Evolutionary conservation across 2,329 filamentous ascomycete genomes (phyloP).

Genomic region (Fusarium floridanum): DNA sequence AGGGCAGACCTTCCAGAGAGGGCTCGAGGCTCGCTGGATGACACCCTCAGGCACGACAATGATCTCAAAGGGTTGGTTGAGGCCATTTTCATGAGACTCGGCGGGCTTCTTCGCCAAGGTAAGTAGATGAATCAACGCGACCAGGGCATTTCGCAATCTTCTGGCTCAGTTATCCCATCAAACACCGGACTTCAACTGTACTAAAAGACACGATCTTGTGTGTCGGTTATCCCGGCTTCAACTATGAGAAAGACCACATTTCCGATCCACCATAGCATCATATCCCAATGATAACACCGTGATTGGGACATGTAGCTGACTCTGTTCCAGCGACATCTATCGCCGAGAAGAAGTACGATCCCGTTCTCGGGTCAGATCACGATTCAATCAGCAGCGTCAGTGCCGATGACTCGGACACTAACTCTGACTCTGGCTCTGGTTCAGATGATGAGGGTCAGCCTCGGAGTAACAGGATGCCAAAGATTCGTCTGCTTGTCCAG

Average conservation of each 20-base stretch:
- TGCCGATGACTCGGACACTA: neutral
- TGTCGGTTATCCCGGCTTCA: no score
- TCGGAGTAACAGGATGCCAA: neutral
- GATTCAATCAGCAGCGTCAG: neutral
- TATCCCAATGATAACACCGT: no score
- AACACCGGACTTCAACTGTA: no score
- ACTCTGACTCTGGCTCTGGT: neutral
- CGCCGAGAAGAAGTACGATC: neutral
- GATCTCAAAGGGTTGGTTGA: neutral
- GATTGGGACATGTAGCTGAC: no score
- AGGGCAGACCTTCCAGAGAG: neutral
- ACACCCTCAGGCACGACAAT: neutral
- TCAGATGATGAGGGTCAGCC: neutral
- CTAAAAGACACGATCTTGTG: no score
- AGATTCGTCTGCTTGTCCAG: neutral
- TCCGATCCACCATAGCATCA: no score
- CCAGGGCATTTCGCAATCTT: no score
- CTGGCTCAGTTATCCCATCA: no score
- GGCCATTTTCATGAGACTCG: neutral
- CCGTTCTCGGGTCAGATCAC: neutral
- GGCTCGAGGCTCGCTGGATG: neutral
- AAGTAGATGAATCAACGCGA: no score
- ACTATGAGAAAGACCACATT: no score
- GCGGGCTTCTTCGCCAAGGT: neutral
- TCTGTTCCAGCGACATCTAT: neutral